Base-by-base conservation (phyloP, 352 stramenopile species). In the Phytophthora ohioensis region DNA sequence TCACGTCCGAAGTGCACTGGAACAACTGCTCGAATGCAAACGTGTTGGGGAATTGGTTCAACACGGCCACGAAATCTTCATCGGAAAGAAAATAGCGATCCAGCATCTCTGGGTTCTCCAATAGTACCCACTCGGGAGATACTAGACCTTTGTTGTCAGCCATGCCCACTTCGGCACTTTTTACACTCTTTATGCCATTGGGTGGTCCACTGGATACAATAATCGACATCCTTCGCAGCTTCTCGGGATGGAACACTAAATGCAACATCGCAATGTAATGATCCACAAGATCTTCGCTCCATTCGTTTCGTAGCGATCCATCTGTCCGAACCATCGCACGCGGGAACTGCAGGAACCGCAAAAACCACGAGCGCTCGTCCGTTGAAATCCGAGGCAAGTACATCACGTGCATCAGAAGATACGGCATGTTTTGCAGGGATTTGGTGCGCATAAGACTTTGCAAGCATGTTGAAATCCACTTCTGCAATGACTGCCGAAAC, bases 241-340 rank as follows among this genome's bases (percentile, higher is more conserved):
- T 92, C 42, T 94, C 83, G 5, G 89, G 89, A 59, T 96, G 88
- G 49, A 96, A 96, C 0, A 96, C 87, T 5, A 96, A 69, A 66
- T 96, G 89, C 57, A 94, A 39, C 87, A 96, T 94, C 5, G 87
- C 86, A 31, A 96, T 76, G 58, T 94, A 96, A 57, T 94, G 87
- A 49, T 96, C 89, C 0, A 96, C 84, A 5, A 93, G 69, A 55
- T 93, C 87, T 78, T 93, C 86, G 30, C 76, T 94, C 89, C 89
- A 96, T 21, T 80, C 79, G 31, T 84, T 84, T 32, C 60, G 81
- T 38, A 91, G 21, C 9, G 83, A 82, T 11, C 88, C 88, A 52
- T 82, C 79, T 8, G 71, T 80, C 0, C 73, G 69, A 0, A 95
- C 75, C 49, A 95, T 81, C 7, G 81, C 82, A 41, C 84, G 80